A percentile compares a stretch with the other conserved stretches of the same genome.
These are phyloP conservation scores for Nectriaceae sp. DNA, from an alignment of 2,329 filamentous ascomycete genomes.

Conservation along the genomic window DNA sequence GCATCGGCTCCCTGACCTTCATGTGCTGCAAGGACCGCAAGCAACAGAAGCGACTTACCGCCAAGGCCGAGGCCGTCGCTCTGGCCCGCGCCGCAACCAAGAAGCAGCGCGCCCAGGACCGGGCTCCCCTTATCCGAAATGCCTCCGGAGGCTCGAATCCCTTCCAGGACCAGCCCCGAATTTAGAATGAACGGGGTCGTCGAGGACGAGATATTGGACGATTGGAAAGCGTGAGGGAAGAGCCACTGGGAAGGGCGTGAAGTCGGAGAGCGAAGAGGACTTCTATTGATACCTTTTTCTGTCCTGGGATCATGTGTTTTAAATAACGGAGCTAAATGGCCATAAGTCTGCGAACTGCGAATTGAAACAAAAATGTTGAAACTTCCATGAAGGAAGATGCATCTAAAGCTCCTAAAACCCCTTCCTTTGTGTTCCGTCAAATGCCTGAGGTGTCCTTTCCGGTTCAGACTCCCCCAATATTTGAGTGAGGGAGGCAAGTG, in stretches of 20 bases:
- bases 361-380: slow-evolving; percentile 1
- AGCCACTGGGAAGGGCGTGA: slow-evolving; percentile 6
- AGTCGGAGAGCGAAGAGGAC: slow-evolving; percentile 11
- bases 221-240: slow-evolving; percentile 22
- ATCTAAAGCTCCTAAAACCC: no score
- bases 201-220: slow-evolving; percentile 17
- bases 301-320: slow-evolving; percentile 21
- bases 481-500: no score
- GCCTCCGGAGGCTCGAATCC: slow-evolving; percentile 33
- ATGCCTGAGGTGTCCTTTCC: no score
- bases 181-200: slow-evolving; percentile 25
- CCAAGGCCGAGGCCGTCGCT: slow-evolving; percentile 51
- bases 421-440: no score
- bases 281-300: slow-evolving; percentile 27
- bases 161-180: slow-evolving; percentile 39
- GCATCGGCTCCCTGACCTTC: slow-evolving; percentile 46
- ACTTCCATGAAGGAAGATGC: neutral
- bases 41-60: slow-evolving; percentile 44
- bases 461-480: no score
- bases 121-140: slow-evolving; percentile 40
- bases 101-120: slow-evolving; percentile 40
- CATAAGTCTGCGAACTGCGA: slow-evolving; percentile 11
- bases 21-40: slow-evolving; percentile 54
- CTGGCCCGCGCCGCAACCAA: slow-evolving; percentile 50
- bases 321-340: slow-evolving; percentile 19